phyloP scores from a whole-genome alignment of 352 stramenopile genomes.

The Phytophthora rubi region DNA sequence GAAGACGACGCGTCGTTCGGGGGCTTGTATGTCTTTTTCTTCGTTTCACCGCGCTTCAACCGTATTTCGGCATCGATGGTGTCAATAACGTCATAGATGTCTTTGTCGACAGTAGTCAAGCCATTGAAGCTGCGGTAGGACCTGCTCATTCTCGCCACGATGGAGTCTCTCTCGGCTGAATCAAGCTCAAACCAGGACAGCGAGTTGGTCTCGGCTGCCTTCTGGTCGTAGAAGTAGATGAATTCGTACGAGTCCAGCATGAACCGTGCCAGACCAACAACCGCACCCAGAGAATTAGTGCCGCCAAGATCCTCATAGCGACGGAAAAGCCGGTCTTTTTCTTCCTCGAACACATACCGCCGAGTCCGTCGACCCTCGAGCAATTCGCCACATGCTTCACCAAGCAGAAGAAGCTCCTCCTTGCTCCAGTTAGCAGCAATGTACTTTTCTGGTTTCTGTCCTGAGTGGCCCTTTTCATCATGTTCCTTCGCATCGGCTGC shows the following conservation, averaged over 20 bases:
- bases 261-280: constrained; percentile 38
- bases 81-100: constrained; percentile 46
- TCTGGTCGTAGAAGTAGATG: constrained; percentile 50
- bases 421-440: constrained; percentile 41
- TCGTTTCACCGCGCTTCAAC: constrained; percentile 34
- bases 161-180: constrained; percentile 23
- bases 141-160: constrained; percentile 39
- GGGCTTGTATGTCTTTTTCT: constrained; percentile 50
- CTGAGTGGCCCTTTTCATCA: constrained; percentile 18
- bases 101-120: constrained; percentile 38
- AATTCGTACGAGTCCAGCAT: constrained; percentile 56
- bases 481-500: constrained; percentile 14
- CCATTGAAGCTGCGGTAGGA: constrained; percentile 47
- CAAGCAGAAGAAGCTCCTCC: constrained; percentile 41
- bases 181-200: constrained; percentile 46
- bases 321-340: constrained; percentile 46
- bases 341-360: constrained; percentile 50
- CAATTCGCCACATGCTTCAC: constrained; percentile 43
- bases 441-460: constrained; percentile 34
- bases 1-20: constrained; percentile 35
- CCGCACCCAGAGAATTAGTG: constrained; percentile 28
- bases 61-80: constrained; percentile 38
- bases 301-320: constrained; percentile 45
- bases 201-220: constrained; percentile 30
- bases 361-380: constrained; percentile 41